Evolutionary conservation across 129 eudicot species (phyloP), one percentile per base, ranked within the genome.

Genomic region (Rutidosis leptorrhynchoides): DNA sequence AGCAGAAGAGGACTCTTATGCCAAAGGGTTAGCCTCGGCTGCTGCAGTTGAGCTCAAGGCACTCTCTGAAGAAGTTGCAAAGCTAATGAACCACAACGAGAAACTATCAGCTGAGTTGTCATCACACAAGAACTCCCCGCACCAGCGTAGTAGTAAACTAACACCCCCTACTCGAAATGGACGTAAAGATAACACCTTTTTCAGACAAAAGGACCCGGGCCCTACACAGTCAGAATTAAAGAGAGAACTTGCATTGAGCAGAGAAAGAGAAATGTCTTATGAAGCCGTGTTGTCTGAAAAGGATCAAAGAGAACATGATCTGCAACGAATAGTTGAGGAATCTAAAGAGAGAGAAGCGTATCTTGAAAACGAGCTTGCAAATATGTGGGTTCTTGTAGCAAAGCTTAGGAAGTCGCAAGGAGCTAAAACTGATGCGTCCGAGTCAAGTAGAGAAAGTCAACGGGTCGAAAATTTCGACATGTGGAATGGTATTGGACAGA

Each of bases 11-110:
- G 84, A 96, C 74, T 78, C 96, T 74, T 93, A 93, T 40, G 99
- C 99, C 62, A 93, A 93, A 82, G 99, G 96, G 24, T 67, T 93
- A 66, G 99, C 99, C 59, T 93, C 99, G 30, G 99, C 99, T 0
- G 99, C 99, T 24, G 99, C 99, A 23, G 99, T 88, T 14, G 99
- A 93, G 67, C 75, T 93, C 16, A 93, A 93, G 74, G 95, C 96
- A 37, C 74, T 93, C 25, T 93, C 99, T 2, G 99, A 93, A 78
- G 99, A 93, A 79, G 95, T 93, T 45, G 68, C 99, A 30, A 93
- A 93, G 72, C 95, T 93, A 28, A 93, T 93, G 99, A 84, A 80
- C 80, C 99, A 89, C 42, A 93, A 93, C 33, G 99, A 85, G 76
- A 80, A 70, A 75, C 78, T 89, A 67, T 60, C 80, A 4, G 49